Percentiles rank a stretch among this genome's conserved stretches.
These are phyloP conservation scores for Cyathus olla DNA, from an alignment of 1,284 basidiomycete genomes.

Conservation along the genomic window DNA sequence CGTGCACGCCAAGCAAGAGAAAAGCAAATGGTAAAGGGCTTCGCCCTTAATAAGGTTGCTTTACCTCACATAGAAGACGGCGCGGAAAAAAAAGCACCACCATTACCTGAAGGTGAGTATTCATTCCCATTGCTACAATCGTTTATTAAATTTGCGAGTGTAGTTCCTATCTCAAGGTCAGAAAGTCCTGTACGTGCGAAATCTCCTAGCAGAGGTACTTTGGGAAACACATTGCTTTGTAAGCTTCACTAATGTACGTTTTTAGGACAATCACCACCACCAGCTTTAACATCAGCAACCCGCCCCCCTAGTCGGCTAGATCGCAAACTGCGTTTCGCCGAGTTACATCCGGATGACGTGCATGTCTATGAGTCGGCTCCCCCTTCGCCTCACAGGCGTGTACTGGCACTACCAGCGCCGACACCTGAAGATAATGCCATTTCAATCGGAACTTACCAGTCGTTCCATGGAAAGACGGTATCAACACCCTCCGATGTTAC, in stretches of 20 bases:
- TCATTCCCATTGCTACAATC: background rate
- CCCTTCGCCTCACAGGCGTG: conserved; percentile 71
- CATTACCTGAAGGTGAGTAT: conserved; percentile 19
- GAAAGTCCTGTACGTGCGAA: conserved; percentile 17
- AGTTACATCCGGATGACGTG: conserved; percentile 60
- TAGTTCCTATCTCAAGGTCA: conserved; percentile 36
- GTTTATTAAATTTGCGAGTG: conserved; percentile 1
- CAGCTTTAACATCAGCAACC: conserved; percentile 47
- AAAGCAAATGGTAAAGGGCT: conserved; percentile 17
- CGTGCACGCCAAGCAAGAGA: conserved; percentile 61
- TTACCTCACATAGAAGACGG: background rate
- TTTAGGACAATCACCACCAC: conserved; percentile 43
- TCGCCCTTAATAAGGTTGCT: background rate
- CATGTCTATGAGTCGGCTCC: conserved; percentile 85
- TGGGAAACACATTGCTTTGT: background rate
- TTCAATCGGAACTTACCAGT: conserved; percentile 71
- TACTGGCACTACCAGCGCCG: conserved; percentile 69
- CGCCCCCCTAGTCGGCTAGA: conserved; percentile 57
- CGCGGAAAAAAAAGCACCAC: background rate
- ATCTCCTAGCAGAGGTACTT: conserved; percentile 27
- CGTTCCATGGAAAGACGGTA: conserved; percentile 47
- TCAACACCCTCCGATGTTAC: conserved; percentile 4
- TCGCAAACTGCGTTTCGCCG: conserved; percentile 57
- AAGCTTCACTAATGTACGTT: background rate
- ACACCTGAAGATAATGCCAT: conserved; percentile 50